Base-by-base conservation (phyloP, 148 eudicot species). In the Silene uniflora region DNA sequence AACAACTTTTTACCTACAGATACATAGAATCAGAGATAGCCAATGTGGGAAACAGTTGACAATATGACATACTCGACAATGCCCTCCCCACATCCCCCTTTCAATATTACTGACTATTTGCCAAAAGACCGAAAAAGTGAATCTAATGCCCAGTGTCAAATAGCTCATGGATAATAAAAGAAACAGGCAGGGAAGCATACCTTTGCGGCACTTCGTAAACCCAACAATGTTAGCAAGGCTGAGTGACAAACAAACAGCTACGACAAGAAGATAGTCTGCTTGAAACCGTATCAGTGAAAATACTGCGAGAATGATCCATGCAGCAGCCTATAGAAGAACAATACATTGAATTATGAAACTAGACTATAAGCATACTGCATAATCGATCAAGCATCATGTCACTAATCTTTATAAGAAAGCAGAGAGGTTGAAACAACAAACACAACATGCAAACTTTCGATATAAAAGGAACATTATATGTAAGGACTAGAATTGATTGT, bases 201-300 rank as follows among this genome's bases (percentile, higher is more conserved):
- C 98, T 95, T 95, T 95, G 69, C 91, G 93, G 81, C 98, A 95
- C 81, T 87, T 92, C 42, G 98, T 95, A 73, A 95, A 95, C 76
- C 98, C 98, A 80, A 95, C 79, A 65, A 95, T 90, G 78, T 95
- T 92, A 65, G 98, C 98, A 74, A 89, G 74, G 83, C 91, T 85
- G 78, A 94, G 98, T 47, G 98, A 91, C 88, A 94, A 80, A 83
- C 98, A 94, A 77, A 94, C 98, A 69, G 92, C 93, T 67, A 94
- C 89, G 59, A 94, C 98, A 58, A 95, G 98, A 67, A 92, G 92
- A 78, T 88, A 95, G 86, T 95, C 97, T 70, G 98, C 98, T 84
- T 95, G 98, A 64, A 95, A 89, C 86, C 96, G 87, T 78, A 95
- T 87, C 77, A 95, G 88, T 77, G 98, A 95, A 83, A 95, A 95